Base-by-base conservation (phyloP, 1,139 yeast genomes). In the Zygoascus hellenicus region DNA sequence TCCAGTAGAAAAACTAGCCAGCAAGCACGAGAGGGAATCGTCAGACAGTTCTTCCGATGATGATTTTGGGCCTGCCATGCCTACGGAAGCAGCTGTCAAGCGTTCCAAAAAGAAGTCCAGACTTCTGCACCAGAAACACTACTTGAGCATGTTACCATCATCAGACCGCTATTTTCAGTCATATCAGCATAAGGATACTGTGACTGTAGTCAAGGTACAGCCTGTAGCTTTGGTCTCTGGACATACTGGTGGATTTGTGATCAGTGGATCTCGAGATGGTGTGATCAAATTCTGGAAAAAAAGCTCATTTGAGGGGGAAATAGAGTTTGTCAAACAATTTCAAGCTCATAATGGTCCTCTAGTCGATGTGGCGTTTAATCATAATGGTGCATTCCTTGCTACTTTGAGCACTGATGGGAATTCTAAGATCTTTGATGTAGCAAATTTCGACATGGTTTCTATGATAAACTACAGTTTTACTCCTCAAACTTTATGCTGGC, bases 201-300 rank as follows among this genome's bases (percentile, higher is more conserved):
- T 50, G 10, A 50, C 54, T 5, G 43, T 42, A 5, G 48, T 48
- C 9, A 42, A 45, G 13, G 43, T 42, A n/a, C 49, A 44, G 38
- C 51, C 51, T 11, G n/a, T 15, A 14, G 39, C 28, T 15, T 30
- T 31, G 13, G 17, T 33, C 22, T 17, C 31, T 14, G 5, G 33
- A 14, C 16, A 26, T 26, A 33, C 34, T 22, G 26, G 13, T 9
- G 43, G 43, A n/a, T 54, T 66, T 36, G 48, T 72, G 2, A 60
- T 68, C 9, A 61, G 72, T 0, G 71, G 73, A 1, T 66, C 71
- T n/a, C 51, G 42, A 22, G 74, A 71, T 46, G 78, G 78, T 1
- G 50, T 57, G 16, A 57, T 74, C 41, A 72, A 70, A 54, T 69
- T 74, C 54, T 74, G 77, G 77, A 60, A 44, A 13, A 50, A 53